These are phyloP conservation scores for Margaritispora aquatica DNA, from an alignment of 495 filamentous ascomycete genomes.

Conservation along the genomic window DNA sequence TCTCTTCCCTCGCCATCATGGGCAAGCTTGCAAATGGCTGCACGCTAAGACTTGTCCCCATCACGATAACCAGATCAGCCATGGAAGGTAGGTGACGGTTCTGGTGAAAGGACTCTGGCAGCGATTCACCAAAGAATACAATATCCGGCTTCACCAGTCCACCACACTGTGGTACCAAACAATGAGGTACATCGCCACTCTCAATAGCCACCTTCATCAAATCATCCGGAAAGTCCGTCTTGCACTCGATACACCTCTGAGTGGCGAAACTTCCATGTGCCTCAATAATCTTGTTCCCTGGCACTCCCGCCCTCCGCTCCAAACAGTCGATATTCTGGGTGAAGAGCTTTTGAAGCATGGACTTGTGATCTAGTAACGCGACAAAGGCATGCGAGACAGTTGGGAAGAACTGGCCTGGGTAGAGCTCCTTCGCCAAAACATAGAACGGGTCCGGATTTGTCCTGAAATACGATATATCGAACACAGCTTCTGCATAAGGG, in stretches of 20 bases:
- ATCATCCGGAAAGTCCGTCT: constrained; percentile 58
- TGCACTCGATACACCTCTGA: constrained; percentile 88
- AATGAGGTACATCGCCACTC: constrained; percentile 60
- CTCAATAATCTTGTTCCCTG: constrained; percentile 75
- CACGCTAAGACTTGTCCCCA: constrained; percentile 87
- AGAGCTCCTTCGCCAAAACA: constrained; percentile 80
- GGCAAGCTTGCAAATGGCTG: constrained; percentile 87
- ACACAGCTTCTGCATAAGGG: constrained; percentile 71
- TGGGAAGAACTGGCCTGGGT: constrained; percentile 84
- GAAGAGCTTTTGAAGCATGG: constrained; percentile 76
- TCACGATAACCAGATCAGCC: constrained; percentile 80
- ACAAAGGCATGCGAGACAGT: constrained; percentile 82
- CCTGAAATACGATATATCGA: constrained; percentile 84
- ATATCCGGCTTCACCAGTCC: constrained; percentile 95
- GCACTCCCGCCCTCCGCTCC: constrained; percentile 82
- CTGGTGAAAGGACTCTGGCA: constrained; percentile 64
- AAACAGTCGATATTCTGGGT: constrained; percentile 98
- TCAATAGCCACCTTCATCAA: constrained; percentile 64
- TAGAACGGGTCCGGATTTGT: constrained; percentile 87
- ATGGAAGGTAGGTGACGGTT: constrained; percentile 46
- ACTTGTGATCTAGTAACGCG: constrained; percentile 65
- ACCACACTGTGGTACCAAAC: constrained; percentile 51
- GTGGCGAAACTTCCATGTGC: constrained; percentile 92
- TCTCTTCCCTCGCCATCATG: constrained; percentile 44
- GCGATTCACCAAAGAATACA: constrained; percentile 80